phyloP scores from a whole-genome alignment of 2,329 filamentous ascomycete species.

The Arthrobotrys entomopaga region DNA sequence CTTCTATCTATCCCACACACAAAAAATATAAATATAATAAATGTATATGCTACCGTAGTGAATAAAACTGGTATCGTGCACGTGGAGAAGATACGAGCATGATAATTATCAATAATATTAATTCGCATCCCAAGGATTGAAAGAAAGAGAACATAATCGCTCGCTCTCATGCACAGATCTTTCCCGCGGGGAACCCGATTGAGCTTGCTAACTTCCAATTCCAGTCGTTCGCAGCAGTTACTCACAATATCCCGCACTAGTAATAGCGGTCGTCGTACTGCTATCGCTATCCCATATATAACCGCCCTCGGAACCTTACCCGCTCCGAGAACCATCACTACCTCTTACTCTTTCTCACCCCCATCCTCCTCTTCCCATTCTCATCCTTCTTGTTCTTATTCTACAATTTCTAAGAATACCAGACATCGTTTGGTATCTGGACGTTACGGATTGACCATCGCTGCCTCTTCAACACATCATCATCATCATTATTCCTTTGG shows the following conservation, averaged over 20 bases:
- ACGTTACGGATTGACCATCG: slow-evolving; percentile 8
- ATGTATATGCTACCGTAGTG: too few species aligned
- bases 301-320: slow-evolving; percentile 19
- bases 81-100: too few species aligned
- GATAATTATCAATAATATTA: too few species aligned
- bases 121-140: too few species aligned
- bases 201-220: slow-evolving; percentile 47
- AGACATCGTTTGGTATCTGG: slow-evolving; percentile 6
- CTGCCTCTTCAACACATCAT: slow-evolving; percentile 12
- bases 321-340: slow-evolving; percentile 2
- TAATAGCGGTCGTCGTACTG: slow-evolving; percentile 22
- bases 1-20: too few species aligned
- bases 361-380: too few species aligned
- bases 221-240: slow-evolving; percentile 26
- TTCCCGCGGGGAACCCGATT: slow-evolving; percentile 16
- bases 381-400: too few species aligned
- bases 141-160: slow-evolving; percentile 21
- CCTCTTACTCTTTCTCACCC: not conserved
- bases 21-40: too few species aligned
- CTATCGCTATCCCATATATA: slow-evolving; percentile 41
- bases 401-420: slow-evolving; percentile 11
- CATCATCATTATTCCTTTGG: not conserved
- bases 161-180: slow-evolving; percentile 34
- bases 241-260: slow-evolving; percentile 37
- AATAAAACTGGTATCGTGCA: too few species aligned